These are phyloP conservation scores for Zoysia pacifica DNA, from an alignment of 176 grass and related monocot genomes.

Conservation along the genomic window DNA sequence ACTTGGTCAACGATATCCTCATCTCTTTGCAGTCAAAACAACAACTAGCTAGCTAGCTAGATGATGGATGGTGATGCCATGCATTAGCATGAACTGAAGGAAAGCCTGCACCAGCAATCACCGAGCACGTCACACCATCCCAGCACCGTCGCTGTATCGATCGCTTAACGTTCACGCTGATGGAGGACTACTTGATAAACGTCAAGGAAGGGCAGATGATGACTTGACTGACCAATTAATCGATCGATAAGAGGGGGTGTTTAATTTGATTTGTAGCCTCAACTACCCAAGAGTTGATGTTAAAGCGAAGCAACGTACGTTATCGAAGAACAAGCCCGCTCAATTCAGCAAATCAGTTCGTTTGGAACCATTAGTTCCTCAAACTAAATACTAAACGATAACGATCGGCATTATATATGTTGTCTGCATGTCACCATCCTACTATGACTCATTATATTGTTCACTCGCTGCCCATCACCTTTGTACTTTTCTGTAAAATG, in stretches of 20 bases:
- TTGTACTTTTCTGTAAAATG: neutral
- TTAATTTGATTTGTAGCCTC: neutral
- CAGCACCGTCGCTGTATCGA: neutral
- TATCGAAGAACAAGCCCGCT: neutral
- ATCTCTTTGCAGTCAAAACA: neutral
- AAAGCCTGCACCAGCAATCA: slow-evolving; percentile 35
- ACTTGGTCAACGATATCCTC: too few relatives aligned
- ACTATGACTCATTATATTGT: neutral
- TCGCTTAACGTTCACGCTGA: slow-evolving; percentile 33
- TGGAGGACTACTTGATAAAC: slow-evolving; percentile 13
- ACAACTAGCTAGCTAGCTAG: neutral
- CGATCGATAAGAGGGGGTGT: too few relatives aligned
- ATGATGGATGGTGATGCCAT: neutral
- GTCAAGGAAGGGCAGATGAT: neutral
- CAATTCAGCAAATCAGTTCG: neutral
- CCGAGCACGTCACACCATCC: slow-evolving; percentile 13
- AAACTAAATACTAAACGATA: neutral
- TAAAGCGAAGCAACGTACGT: neutral
- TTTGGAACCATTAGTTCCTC: neutral
- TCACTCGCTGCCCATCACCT: neutral
- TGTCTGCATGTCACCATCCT: slow-evolving; percentile 1
- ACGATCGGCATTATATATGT: neutral
- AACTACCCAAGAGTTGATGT: neutral
- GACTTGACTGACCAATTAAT: slow-evolving; percentile 6
- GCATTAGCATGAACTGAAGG: neutral